These are phyloP conservation scores for Xylariaceae sp. DNA, from an alignment of 2,329 filamentous ascomycete species.

Conservation along the genomic window DNA sequence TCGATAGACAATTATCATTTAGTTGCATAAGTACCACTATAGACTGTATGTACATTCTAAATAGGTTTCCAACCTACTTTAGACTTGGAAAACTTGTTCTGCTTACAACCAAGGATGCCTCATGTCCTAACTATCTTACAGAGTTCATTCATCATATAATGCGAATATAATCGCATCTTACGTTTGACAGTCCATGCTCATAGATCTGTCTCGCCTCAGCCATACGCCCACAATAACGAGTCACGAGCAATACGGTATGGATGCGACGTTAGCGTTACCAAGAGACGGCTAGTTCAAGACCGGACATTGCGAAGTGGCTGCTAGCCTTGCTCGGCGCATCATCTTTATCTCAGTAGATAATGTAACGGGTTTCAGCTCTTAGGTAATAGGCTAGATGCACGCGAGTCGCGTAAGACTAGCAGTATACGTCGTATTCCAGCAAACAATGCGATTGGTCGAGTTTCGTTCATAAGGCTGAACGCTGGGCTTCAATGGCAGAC, in stretches of 20 bases:
- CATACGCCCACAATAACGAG: too few species aligned
- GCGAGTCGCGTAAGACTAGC: background rate
- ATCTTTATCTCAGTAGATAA: background rate
- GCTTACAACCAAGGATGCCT: too few species aligned
- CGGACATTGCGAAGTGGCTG: too few species aligned
- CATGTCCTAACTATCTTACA: too few species aligned
- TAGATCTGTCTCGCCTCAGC: background rate
- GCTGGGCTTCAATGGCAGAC: conserved; percentile 1
- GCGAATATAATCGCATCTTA: too few species aligned
- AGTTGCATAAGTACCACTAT: background rate
- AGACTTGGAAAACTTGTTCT: too few species aligned
- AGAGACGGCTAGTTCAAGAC: too few species aligned
- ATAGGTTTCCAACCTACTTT: too few species aligned
- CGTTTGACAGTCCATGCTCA: too few species aligned
- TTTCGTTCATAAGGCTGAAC: conserved; percentile 8
- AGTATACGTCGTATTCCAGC: conserved; percentile 22
- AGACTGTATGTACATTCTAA: too few species aligned
- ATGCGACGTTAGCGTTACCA: background rate
- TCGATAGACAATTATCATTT: background rate
- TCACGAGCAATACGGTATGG: background rate
- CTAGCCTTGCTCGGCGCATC: too few species aligned
- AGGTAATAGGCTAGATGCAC: background rate
- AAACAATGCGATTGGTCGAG: conserved; percentile 24
- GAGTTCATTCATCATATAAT: too few species aligned
- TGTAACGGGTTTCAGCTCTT: background rate